Conservation (phyloP, 2,329 filamentous ascomycete genomes). For the Nemania bipapillata region DNA sequence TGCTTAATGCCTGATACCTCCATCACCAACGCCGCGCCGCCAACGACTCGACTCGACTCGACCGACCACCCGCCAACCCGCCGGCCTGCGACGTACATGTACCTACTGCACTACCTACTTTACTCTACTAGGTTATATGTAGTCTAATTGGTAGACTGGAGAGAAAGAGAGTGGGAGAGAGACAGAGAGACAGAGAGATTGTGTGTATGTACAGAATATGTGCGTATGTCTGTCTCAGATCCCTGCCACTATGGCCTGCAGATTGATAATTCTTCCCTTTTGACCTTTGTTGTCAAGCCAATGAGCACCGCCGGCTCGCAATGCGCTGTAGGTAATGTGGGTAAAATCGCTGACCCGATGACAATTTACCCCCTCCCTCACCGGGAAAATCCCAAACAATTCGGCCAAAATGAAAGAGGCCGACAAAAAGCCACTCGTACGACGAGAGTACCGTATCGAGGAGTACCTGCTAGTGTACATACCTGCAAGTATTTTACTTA, state of each 20-base stretch:
- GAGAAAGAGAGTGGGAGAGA: too few relatives aligned
- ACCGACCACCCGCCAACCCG: too few relatives aligned
- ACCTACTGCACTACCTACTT: too few relatives aligned
- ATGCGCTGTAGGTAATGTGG: conserved; percentile 38
- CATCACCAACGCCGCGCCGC: conserved; percentile 25
- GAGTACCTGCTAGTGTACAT: neutral
- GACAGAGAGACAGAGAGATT: too few relatives aligned
- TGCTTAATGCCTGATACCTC: too few relatives aligned
- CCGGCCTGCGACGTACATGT: too few relatives aligned
- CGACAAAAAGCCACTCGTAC: conserved; percentile 39
- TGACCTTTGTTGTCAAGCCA: conserved; percentile 35
- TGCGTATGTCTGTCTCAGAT: too few relatives aligned
- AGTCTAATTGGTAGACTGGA: too few relatives aligned
- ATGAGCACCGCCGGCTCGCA: conserved; percentile 37
- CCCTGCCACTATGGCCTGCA: conserved; percentile 28
- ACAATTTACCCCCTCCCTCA: conserved; percentile 34
- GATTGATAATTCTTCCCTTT: conserved; percentile 21
- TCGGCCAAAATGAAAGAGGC: conserved; percentile 40
- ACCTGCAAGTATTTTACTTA: neutral
- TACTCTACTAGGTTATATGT: too few relatives aligned
- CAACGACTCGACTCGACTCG: too few relatives aligned
- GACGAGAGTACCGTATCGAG: conserved; percentile 19
- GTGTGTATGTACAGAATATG: too few relatives aligned
- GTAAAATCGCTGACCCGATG: conserved; percentile 44
- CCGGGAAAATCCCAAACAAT: conserved; percentile 36